A percentile compares a stretch with the other conserved stretches of the same genome.
These are phyloP conservation scores for Platanus orientalis DNA, from an alignment of 164 flowering plant species.

Conservation along the genomic window DNA sequence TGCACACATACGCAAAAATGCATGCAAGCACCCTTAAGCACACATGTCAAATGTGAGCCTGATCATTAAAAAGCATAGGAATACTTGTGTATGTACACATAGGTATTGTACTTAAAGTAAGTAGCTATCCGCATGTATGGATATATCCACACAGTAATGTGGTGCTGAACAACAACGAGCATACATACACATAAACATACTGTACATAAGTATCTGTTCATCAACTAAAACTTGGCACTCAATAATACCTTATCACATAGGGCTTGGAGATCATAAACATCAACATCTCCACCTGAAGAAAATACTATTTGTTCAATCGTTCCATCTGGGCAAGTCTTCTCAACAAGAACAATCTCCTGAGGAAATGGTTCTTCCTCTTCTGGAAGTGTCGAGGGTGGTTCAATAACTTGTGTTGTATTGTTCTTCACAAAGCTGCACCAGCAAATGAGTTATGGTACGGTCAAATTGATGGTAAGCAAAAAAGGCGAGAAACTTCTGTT, in stretches of 20 bases:
- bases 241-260: constrained; percentile 95
- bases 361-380: constrained; percentile 74
- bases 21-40: too few species aligned
- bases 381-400: constrained; percentile 43
- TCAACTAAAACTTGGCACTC: too few species aligned
- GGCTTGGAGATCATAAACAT: constrained; percentile 77
- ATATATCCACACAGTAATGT: too few species aligned
- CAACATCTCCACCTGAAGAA: constrained; percentile 84
- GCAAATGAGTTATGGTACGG: neutral
- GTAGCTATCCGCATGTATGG: too few species aligned
- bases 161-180: too few species aligned
- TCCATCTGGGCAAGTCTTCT: constrained; percentile 70
- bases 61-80: too few species aligned
- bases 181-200: too few species aligned
- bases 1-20: too few species aligned
- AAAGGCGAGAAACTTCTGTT: too few species aligned
- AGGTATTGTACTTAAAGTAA: neutral
- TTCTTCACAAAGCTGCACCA: constrained; percentile 59
- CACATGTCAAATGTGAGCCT: too few species aligned
- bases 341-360: constrained; percentile 72
- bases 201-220: too few species aligned
- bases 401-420: constrained; percentile 57
- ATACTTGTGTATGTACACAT: too few species aligned
- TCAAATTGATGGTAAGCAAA: neutral
- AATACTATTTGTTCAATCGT: constrained; percentile 70